Evolutionary conservation across 2,329 filamentous ascomycete species (phyloP).

Genomic region (Diaporthe amygdali): DNA sequence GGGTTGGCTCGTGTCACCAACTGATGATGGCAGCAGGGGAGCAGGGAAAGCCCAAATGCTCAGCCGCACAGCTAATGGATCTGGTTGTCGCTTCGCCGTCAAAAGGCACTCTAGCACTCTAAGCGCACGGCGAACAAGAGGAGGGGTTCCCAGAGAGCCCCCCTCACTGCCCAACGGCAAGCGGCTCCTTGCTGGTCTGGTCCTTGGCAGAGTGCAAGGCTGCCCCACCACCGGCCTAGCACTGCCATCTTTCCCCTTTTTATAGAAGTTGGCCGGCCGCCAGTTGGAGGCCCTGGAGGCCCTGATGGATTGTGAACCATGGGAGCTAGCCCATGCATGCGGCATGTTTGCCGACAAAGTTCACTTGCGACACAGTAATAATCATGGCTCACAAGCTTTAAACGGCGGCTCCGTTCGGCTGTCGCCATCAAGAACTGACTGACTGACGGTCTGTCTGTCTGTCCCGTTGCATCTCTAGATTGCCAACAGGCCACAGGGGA

Average conservation of each 20-base stretch:
- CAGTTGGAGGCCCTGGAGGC: conserved; percentile 4
- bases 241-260: conserved; percentile 7
- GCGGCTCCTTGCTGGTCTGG: neutral
- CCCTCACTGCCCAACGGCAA: neutral
- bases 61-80: neutral
- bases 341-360: neutral
- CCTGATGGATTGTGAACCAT: neutral
- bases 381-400: neutral
- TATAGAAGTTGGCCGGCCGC: conserved; percentile 6
- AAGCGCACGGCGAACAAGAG: neutral
- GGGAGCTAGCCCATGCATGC: neutral
- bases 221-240: conserved; percentile 11
- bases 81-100: conserved; percentile 2
- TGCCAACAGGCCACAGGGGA: neutral
- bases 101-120: neutral
- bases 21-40: conserved; percentile 1
- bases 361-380: neutral
- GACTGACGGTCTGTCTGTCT: no score
- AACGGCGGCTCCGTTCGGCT: no score
- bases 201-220: neutral
- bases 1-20: conserved; percentile 8
- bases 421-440: neutral
- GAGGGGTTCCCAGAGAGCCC: neutral
- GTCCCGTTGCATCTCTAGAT: no score
- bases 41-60: neutral